Conservation (phyloP, 169 alveolate genomes). For the Cytauxzoon felis region DNA sequence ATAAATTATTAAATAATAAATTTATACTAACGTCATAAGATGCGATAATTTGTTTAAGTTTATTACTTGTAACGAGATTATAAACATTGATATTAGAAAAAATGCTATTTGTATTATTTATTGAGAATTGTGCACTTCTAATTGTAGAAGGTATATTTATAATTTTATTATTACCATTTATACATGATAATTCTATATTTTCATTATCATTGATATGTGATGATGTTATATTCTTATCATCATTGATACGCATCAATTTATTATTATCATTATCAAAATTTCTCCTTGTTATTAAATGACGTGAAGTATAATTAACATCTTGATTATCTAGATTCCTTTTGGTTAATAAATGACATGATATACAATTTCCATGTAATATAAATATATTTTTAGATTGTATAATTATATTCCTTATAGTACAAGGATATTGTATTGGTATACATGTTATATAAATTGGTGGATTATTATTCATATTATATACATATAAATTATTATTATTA, state of each 20-base stretch:
- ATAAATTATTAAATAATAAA: too few relatives aligned
- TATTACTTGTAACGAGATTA: conserved; percentile 15
- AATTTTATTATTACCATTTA: background rate
- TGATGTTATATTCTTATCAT: background rate
- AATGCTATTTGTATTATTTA: conserved; percentile 8
- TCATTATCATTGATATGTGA: background rate
- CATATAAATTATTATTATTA: conserved; percentile 21
- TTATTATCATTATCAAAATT: too few relatives aligned
- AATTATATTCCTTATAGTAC: conserved; percentile 36
- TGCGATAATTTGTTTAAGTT: conserved; percentile 43
- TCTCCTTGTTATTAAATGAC: too few relatives aligned
- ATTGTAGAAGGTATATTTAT: conserved; percentile 34
- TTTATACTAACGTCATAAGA: conserved; percentile 48
- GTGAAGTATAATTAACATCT: background rate
- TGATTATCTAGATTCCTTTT: background rate
- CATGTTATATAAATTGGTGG: conserved; percentile 38
- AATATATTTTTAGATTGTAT: conserved; percentile 22
- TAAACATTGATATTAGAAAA: conserved; percentile 34
- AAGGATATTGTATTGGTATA: conserved; percentile 26
- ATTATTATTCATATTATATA: conserved; percentile 49
- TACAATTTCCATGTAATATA: conserved; percentile 58
- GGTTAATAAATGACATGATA: conserved; percentile 29
- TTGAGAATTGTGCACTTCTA: conserved; percentile 60
- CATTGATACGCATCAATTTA: too few relatives aligned
- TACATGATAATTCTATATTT: conserved; percentile 5